Evolutionary conservation across 805 yeast species (phyloP).

Genomic region (Isabelozyma pseudorhagii): DNA sequence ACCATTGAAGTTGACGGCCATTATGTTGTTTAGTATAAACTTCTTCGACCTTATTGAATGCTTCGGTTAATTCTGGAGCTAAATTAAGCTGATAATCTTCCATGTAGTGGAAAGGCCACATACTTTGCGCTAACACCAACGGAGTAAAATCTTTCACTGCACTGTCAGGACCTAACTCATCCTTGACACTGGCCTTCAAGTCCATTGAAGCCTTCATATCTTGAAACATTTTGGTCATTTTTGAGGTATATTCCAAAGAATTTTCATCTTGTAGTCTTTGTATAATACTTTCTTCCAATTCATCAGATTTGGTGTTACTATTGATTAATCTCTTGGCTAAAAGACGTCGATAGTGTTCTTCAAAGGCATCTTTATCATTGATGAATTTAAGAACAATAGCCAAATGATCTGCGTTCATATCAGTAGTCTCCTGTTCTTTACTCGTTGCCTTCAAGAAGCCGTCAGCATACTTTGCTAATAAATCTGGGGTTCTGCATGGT

Average conservation of each 20-base stretch:
- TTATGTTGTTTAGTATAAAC: conserved; percentile 73
- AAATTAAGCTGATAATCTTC: conserved; percentile 45
- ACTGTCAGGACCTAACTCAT: conserved; percentile 24
- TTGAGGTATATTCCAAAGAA: conserved; percentile 88
- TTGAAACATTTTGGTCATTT: conserved; percentile 92
- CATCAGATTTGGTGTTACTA: conserved; percentile 81
- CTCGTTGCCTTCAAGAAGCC: conserved; percentile 72
- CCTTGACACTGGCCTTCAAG: conserved; percentile 57
- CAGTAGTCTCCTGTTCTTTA: conserved; percentile 65
- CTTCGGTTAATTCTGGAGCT: conserved; percentile 63
- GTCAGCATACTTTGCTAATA: conserved; percentile 87
- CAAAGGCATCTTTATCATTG: conserved; percentile 94
- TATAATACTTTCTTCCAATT: conserved; percentile 79
- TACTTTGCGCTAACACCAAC: conserved; percentile 77
- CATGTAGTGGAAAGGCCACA: conserved; percentile 73
- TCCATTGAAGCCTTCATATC: conserved; percentile 86
- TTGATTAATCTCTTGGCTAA: conserved; percentile 87
- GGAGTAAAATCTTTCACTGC: conserved; percentile 58
- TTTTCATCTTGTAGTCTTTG: conserved; percentile 85
- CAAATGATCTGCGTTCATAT: conserved; percentile 78
- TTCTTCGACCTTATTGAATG: conserved; percentile 64
- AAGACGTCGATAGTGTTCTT: conserved; percentile 84
- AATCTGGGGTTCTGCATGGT: conserved; percentile 83
- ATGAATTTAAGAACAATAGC: conserved; percentile 84
- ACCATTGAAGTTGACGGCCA: conserved; percentile 91